phyloP scores from a whole-genome alignment of 1,139 yeast genomes.

The Hansenula sp. region DNA sequence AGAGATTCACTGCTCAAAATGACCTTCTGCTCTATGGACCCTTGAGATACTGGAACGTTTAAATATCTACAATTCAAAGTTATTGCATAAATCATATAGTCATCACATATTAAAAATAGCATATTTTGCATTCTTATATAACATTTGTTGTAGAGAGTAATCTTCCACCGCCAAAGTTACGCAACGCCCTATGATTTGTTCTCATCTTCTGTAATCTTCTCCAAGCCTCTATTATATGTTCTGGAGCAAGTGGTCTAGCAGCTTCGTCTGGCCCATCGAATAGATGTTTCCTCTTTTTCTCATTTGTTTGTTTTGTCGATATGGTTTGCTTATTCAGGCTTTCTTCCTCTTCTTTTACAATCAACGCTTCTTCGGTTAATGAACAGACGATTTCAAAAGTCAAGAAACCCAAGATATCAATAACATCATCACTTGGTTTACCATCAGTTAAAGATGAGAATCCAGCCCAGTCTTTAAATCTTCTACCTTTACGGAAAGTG shows the following conservation, averaged over 20 bases:
- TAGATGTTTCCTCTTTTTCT: constrained; percentile 49
- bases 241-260: constrained; percentile 75
- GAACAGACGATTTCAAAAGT: constrained; percentile 97
- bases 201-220: constrained; percentile 66
- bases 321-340: constrained; percentile 21
- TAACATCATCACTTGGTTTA: constrained; percentile 92
- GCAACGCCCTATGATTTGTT: constrained; percentile 58
- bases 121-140: constrained; percentile 18
- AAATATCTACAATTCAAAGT: not conserved
- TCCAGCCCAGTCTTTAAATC: constrained; percentile 97
- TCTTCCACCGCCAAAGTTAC: constrained; percentile 75
- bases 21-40: constrained; percentile 3
- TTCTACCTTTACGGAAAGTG: constrained; percentile 86
- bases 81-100: not conserved
- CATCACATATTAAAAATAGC: not conserved
- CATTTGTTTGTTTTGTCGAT: constrained; percentile 22
- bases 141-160: constrained; percentile 28
- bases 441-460: constrained; percentile 80
- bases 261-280: constrained; percentile 92
- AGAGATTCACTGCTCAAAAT: constrained; percentile 2
- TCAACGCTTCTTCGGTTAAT: constrained; percentile 86
- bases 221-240: constrained; percentile 92
- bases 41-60: constrained; percentile 2
- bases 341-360: constrained; percentile 70
- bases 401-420: constrained; percentile 89